Evolutionary conservation across 352 stramenopile genomes (phyloP).

Genomic region (Globisporangium spiculum): DNA sequence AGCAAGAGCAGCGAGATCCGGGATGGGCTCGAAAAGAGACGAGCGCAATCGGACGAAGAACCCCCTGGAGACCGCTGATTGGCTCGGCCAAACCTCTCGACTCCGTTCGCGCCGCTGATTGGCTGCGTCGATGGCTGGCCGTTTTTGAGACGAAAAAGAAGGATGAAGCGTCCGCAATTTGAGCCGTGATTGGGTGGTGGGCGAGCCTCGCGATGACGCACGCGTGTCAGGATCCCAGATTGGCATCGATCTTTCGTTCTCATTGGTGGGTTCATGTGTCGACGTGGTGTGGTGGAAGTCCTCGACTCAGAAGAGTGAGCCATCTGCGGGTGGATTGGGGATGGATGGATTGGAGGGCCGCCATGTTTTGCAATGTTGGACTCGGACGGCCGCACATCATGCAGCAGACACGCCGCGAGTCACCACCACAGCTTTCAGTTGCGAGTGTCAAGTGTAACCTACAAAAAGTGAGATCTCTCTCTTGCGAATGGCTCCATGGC

Average conservation of each 20-base stretch:
- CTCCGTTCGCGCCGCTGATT: not conserved
- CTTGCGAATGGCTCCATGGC: not conserved
- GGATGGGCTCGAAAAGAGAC: not conserved
- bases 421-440: not conserved
- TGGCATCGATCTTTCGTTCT: not conserved
- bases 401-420: not conserved
- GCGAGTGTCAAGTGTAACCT: too few species aligned
- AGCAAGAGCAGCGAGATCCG: not conserved
- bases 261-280: slow-evolving; percentile 9
- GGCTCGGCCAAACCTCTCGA: not conserved
- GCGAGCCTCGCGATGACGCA: not conserved
- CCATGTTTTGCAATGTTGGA: not conserved
- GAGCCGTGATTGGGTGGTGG: slow-evolving; percentile 1
- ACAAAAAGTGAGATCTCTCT: not conserved
- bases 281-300: not conserved
- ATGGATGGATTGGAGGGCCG: not conserved
- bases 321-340: not conserved
- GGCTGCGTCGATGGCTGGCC: not conserved
- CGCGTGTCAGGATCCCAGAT: slow-evolving; percentile 1
- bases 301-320: slow-evolving; percentile 15
- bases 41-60: slow-evolving; percentile 5
- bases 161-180: not conserved
- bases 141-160: not conserved
- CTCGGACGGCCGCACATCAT: not conserved
- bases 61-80: slow-evolving; percentile 4